A percentile compares a stretch with the other conserved stretches of the same genome.
These are phyloP conservation scores for Powellomyces hirtus DNA, from an alignment of 192 early-diverging fungal species.

Conservation along the genomic window DNA sequence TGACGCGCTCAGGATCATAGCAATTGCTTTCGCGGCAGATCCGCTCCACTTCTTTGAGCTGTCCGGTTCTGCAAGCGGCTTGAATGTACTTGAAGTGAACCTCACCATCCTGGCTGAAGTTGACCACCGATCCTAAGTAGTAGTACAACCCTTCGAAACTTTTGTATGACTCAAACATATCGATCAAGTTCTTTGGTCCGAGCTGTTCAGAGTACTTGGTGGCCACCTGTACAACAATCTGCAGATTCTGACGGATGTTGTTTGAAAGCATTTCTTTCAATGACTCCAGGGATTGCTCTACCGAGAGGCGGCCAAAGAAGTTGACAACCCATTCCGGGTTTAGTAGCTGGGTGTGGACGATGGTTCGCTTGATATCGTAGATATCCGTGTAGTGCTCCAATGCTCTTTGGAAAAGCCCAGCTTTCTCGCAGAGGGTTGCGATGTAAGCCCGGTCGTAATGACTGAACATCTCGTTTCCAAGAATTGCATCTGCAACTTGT, in stretches of 20 bases:
- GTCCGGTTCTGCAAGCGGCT: constrained; percentile 86
- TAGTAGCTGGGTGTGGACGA: constrained; percentile 84
- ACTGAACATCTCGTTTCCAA: constrained; percentile 93
- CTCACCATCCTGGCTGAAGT: constrained; percentile 88
- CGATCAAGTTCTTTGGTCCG: constrained; percentile 82
- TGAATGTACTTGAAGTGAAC: constrained; percentile 99
- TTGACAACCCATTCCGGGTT: constrained; percentile 88
- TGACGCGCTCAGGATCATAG: constrained; percentile 98
- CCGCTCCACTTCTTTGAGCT: constrained; percentile 96
- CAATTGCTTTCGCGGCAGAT: constrained; percentile 94
- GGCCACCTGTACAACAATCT: constrained; percentile 91
- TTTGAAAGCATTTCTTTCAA: constrained; percentile 89
- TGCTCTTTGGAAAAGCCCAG: constrained; percentile 89
- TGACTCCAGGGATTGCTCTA: constrained; percentile 95
- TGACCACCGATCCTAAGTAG: constrained; percentile 94
- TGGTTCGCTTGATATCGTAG: constrained; percentile 93
- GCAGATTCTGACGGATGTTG: constrained; percentile 94
- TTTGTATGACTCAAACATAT: constrained; percentile 88
- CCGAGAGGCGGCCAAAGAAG: constrained; percentile 94
- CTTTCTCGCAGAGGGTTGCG: constrained; percentile 94
- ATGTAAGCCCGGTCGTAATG: constrained; percentile 93
- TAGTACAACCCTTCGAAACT: constrained; percentile 88
- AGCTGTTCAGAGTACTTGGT: constrained; percentile 97
- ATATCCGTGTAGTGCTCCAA: constrained; percentile 97
- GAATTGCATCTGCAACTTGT: constrained; percentile 97